These are phyloP conservation scores for Medicago arabica DNA, from an alignment of 306 rosid species.

Conservation along the genomic window DNA sequence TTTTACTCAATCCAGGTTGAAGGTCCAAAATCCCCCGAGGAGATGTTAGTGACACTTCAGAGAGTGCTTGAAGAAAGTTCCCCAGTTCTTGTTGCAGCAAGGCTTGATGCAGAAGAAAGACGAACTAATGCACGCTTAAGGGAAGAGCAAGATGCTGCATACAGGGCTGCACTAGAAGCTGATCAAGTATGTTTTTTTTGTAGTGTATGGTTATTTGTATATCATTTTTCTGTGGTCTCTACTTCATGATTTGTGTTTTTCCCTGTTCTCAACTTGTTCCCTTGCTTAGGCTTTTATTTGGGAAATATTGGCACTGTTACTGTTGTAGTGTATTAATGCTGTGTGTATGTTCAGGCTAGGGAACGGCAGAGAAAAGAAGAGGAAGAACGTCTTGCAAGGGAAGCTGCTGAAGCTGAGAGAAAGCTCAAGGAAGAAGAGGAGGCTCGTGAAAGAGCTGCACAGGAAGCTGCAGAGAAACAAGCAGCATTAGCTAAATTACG, in stretches of 20 bases:
- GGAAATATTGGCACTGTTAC: constrained; percentile 26
- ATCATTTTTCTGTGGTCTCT: constrained; percentile 10
- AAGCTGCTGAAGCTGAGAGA: constrained; percentile 96
- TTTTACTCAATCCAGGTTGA: constrained; percentile 68
- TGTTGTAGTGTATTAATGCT: constrained; percentile 41
- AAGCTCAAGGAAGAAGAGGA: constrained; percentile 87
- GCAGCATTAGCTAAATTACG: constrained; percentile 79
- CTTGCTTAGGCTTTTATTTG: constrained; percentile 25
- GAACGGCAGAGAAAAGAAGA: constrained; percentile 89
- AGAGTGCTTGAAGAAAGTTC: constrained; percentile 94
- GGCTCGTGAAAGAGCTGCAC: constrained; percentile 84
- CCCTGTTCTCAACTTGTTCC: constrained; percentile 1
- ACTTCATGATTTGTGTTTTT: constrained; percentile 22
- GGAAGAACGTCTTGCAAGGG: constrained; percentile 91
- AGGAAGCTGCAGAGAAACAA: constrained; percentile 88
- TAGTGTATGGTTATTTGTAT: constrained; percentile 5
- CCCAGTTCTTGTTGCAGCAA: constrained; percentile 79
- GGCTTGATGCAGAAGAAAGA: constrained; percentile 96
- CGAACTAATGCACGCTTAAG: constrained; percentile 72
- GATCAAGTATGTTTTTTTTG: constrained; percentile 78
- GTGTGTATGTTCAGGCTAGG: constrained; percentile 72
- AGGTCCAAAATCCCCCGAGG: constrained; percentile 90
- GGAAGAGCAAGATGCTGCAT: constrained; percentile 99
- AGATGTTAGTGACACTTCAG: constrained; percentile 74
- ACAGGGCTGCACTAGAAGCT: constrained; percentile 97